These are phyloP conservation scores for Hevea brasiliensis DNA, from an alignment of 345 rosid genomes.

Conservation along the genomic window DNA sequence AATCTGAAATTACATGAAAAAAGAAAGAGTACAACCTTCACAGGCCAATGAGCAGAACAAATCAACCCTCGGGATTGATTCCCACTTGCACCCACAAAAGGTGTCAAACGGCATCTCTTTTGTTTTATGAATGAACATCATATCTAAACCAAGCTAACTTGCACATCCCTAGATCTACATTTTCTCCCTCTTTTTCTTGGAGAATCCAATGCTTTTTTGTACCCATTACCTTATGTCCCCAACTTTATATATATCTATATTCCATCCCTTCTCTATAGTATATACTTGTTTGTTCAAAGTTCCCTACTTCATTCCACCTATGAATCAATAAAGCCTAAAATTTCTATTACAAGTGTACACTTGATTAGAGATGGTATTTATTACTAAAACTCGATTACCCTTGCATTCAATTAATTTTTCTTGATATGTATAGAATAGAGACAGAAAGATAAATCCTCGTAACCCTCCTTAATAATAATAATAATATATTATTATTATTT, in stretches of 20 bases:
- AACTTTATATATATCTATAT: not conserved
- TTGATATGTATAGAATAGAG: no score
- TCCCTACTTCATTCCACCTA: not conserved
- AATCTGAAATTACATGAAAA: not conserved
- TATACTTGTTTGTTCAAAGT: slow-evolving; percentile 18
- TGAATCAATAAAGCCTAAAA: no score
- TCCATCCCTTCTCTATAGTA: not conserved
- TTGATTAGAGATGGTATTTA: no score
- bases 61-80: slow-evolving; percentile 48
- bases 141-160: slow-evolving; percentile 14
- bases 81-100: slow-evolving; percentile 38
- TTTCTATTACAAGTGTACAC: no score
- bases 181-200: slow-evolving; percentile 4
- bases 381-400: no score
- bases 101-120: slow-evolving; percentile 38
- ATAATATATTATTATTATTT: no score
- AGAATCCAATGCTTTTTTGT: slow-evolving; percentile 49
- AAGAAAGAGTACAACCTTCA: not conserved
- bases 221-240: slow-evolving; percentile 1
- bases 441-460: no score
- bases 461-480: no score
- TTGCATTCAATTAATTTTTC: no score
- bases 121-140: not conserved
- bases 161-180: slow-evolving; percentile 3
- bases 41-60: slow-evolving; percentile 15